Base-by-base conservation (phyloP, 192 early-diverging fungal genomes). In the Backusella parvicylindrica region DNA sequence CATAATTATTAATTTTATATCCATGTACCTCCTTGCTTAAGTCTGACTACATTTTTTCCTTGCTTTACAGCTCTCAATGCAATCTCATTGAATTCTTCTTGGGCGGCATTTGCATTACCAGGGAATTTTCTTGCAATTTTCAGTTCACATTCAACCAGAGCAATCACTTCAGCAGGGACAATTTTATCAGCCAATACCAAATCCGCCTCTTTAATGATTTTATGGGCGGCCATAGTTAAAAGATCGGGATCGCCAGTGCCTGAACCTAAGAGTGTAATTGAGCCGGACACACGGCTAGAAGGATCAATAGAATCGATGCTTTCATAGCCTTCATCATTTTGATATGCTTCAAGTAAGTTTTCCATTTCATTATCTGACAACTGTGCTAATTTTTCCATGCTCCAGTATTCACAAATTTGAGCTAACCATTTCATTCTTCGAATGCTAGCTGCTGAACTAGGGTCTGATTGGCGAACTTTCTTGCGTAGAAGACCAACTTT, bases 241-340 rank as follows among this genome's bases (percentile, higher is more conserved):
- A 95, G 84, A n/a, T 90, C 88, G 0, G 94, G 94, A 37, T 94
- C 90, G 60, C 95, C 96, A 9, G 94, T 91, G 2, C 95, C 96
- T 0, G 93, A 92, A 6, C 94, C 94, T 12, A 97, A 91, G n/a
- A 98, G 86, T 33, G 82, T 82, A 41, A 95, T 83, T 33, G 81
- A 68, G 5, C 91, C 92, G 0, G 33, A 21, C 3, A 23, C 21
- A 15, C 11, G 36, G 23, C 15, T n/a, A 33, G 67, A 5, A 21
- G 26, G 41, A 6, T 70, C 64, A 36, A 28, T 1, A 18, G 35
- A 40, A 64, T 74, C 74, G 9, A 73, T 18, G 38, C 77, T 79
- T 13, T 77, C 68, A 68, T 85, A 82, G 1, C 75, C 74, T 71
- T 76, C 78, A 72, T 80, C 75, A 3, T 75, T 47, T n/a, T 70